A percentile compares a stretch with the other conserved stretches of the same genome.
Evolutionary conservation across 108 stramenopile genomes (phyloP).

Genomic region (Heterococcus sp.): DNA sequence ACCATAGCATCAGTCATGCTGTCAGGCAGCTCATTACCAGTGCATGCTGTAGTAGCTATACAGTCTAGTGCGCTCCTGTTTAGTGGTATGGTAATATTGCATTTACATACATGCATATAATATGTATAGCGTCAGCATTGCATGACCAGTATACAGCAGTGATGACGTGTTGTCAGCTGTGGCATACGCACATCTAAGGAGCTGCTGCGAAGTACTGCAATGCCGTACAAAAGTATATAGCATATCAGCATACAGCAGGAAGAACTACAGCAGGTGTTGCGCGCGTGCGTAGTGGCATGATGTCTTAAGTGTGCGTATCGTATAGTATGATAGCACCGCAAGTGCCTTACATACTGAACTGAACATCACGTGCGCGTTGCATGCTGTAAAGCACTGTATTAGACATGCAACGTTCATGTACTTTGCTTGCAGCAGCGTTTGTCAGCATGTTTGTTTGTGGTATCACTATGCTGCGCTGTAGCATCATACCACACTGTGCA

Average conservation of each 20-base stretch:
- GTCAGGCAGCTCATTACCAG: neutral
- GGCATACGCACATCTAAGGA: no score
- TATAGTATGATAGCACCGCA: no score
- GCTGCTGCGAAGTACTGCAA: neutral
- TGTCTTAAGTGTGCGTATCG: no score
- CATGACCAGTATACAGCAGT: neutral
- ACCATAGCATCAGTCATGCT: neutral
- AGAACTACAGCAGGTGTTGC: neutral
- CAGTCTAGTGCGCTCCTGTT: neutral
- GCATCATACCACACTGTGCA: neutral
- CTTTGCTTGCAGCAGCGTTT: no score
- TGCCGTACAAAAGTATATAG: neutral
- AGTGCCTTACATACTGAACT: no score
- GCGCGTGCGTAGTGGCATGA: no score
- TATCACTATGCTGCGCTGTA: neutral
- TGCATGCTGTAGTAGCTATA: neutral
- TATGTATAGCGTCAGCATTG: neutral
- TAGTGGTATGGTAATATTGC: neutral
- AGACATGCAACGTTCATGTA: no score
- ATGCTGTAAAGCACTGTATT: no score
- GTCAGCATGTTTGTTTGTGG: neutral
- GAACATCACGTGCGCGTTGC: no score
- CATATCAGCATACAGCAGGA: neutral
- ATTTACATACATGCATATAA: neutral
- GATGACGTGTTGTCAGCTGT: no score